Conservation (phyloP, 2,329 filamentous ascomycete genomes). For the Aspergillus sp. region DNA sequence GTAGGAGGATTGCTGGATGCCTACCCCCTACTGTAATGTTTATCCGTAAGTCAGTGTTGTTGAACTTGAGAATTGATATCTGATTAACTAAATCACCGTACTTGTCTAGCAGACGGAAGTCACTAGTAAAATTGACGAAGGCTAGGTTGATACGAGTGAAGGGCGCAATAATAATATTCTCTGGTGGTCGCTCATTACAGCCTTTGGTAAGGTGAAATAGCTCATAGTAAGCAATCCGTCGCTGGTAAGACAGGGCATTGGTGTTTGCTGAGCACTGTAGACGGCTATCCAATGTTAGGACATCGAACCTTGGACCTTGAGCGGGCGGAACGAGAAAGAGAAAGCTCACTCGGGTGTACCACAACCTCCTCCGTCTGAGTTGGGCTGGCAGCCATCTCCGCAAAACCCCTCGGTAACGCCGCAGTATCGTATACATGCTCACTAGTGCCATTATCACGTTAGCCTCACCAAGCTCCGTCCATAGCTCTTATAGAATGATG, state of each 20-base stretch:
- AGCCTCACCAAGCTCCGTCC: background rate
- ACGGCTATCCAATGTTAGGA: background rate
- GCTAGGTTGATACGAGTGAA: background rate
- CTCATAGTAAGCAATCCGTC: conserved; percentile 10
- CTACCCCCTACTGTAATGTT: conserved; percentile 7
- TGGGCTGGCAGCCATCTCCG: conserved; percentile 10
- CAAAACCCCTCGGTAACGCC: conserved; percentile 1
- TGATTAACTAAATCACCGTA: conserved; percentile 2
- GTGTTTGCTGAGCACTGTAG: conserved; percentile 2
- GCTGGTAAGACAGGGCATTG: background rate
- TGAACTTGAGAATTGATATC: conserved; percentile 3
- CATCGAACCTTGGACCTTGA: background rate
- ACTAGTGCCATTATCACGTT: background rate
- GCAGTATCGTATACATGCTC: conserved; percentile 10
- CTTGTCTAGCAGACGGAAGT: background rate
- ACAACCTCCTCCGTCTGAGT: conserved; percentile 1
- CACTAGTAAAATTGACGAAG: background rate
- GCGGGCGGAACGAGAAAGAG: background rate
- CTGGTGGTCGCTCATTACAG: conserved; percentile 1
- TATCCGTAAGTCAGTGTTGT: background rate
- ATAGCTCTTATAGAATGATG: background rate
- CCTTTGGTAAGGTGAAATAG: conserved; percentile 1
- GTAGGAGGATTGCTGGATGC: too few relatives aligned
- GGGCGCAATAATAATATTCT: too few relatives aligned
- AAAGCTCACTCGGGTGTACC: conserved; percentile 1